phyloP scores from a whole-genome alignment of 192 early-diverging fungal genomes.

The Phycomyces nitens region DNA sequence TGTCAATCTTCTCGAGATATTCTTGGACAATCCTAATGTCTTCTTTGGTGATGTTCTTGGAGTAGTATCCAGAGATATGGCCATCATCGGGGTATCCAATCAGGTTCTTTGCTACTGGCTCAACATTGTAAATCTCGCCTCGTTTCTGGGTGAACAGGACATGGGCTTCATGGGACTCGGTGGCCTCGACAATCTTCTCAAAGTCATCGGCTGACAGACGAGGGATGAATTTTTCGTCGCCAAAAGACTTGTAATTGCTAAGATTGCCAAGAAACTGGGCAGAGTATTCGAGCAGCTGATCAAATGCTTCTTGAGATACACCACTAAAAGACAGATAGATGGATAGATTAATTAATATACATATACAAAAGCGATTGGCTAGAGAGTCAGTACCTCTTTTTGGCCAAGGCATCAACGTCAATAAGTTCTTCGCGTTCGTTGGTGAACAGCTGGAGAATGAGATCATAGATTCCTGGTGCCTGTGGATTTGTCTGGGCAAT shows the following conservation, averaged over 20 bases:
- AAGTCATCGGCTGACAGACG: constrained; percentile 41
- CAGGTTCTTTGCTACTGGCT: constrained; percentile 42
- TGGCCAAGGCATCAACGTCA: constrained; percentile 13
- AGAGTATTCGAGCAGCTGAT: constrained; percentile 50
- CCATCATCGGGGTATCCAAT: constrained; percentile 60
- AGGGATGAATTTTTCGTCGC: constrained; percentile 62
- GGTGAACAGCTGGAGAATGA: constrained; percentile 42
- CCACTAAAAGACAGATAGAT: too few relatives aligned
- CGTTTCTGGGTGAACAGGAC: constrained; percentile 26
- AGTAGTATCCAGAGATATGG: constrained; percentile 58
- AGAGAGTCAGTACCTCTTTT: constrained; percentile 25
- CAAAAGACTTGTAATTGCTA: constrained; percentile 60
- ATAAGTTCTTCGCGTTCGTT: constrained; percentile 18
- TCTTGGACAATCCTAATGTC: constrained; percentile 44
- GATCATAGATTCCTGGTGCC: constrained; percentile 34
- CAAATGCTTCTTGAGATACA: constrained; percentile 47
- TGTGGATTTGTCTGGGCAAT: constrained; percentile 34
- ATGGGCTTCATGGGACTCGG: constrained; percentile 22
- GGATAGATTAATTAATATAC: too few relatives aligned
- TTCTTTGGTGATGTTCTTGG: constrained; percentile 42
- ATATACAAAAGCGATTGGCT: not conserved
- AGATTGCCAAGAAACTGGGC: constrained; percentile 49
- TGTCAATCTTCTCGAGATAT: constrained; percentile 29
- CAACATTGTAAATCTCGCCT: constrained; percentile 36
- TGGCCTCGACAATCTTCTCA: constrained; percentile 39